A percentile compares a stretch with the other conserved stretches of the same genome.
phyloP scores from a whole-genome alignment of 169 alveolate species.

The Cryptosporidium ubiquitum region DNA sequence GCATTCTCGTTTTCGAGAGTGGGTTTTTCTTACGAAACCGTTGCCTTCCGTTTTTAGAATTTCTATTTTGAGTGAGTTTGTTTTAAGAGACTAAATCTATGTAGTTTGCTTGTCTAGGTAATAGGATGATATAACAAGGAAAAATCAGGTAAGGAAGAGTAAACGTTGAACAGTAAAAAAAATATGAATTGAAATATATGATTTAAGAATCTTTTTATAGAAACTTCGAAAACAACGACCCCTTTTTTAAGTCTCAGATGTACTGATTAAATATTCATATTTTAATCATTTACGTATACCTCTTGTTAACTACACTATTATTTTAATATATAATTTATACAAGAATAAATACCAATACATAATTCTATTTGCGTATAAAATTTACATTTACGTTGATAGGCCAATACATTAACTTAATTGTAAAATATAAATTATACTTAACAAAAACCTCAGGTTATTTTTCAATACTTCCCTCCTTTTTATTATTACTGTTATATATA shows the following conservation, averaged over 20 bases:
- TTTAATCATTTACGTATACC: background rate
- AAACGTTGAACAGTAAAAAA: background rate
- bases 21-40: background rate
- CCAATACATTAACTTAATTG: background rate
- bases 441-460: background rate
- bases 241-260: background rate
- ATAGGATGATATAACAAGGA: too few relatives aligned
- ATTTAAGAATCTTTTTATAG: too few relatives aligned
- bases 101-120: background rate
- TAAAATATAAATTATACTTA: background rate
- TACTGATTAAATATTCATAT: too few relatives aligned
- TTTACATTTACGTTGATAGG: too few relatives aligned
- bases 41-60: background rate
- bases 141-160: background rate
- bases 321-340: too few relatives aligned
- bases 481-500: background rate
- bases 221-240: too few relatives aligned
- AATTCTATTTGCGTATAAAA: background rate
- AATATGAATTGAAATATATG: background rate
- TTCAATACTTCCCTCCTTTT: background rate
- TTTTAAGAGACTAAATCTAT: too few relatives aligned
- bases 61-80: too few relatives aligned
- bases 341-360: too few relatives aligned
- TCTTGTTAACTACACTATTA: too few relatives aligned
- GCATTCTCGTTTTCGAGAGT: background rate